These are phyloP conservation scores for Microbotryomycetes sp. DNA, from an alignment of 1,284 basidiomycete species.

Conservation along the genomic window DNA sequence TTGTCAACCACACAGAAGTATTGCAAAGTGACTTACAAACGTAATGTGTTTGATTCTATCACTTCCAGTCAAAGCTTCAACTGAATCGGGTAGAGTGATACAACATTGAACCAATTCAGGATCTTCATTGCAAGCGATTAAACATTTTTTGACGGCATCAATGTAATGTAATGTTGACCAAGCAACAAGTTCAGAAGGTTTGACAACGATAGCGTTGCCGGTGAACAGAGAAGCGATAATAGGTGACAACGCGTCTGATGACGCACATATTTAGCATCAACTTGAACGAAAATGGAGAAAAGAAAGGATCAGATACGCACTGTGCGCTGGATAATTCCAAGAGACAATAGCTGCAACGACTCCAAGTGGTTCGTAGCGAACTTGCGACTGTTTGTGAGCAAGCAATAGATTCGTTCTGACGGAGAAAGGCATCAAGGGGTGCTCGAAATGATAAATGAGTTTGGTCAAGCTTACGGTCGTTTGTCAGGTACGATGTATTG, in stretches of 20 bases:
- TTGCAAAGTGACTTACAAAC: constrained; percentile 39
- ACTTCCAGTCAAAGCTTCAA: constrained; percentile 71
- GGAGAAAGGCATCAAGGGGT: constrained; percentile 11
- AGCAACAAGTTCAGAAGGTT: constrained; percentile 74
- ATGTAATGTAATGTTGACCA: constrained; percentile 82
- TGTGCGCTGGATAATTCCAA: constrained; percentile 65
- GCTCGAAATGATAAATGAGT: constrained; percentile 34
- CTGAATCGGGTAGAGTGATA: constrained; percentile 81
- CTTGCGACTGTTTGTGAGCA: constrained; percentile 69
- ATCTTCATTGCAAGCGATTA: constrained; percentile 67
- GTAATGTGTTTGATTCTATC: constrained; percentile 63
- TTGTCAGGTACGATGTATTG: constrained; percentile 61
- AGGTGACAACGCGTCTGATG: constrained; percentile 83
- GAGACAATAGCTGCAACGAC: constrained; percentile 88
- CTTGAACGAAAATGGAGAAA: not conserved
- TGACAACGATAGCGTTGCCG: constrained; percentile 84
- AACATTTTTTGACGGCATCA: constrained; percentile 62
- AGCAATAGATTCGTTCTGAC: constrained; percentile 62
- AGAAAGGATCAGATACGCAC: constrained; percentile 47
- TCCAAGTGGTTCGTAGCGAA: constrained; percentile 87
- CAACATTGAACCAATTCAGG: constrained; percentile 78
- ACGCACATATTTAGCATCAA: not conserved
- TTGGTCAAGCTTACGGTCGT: constrained; percentile 47
- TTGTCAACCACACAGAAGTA: not conserved
- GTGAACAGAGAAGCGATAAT: constrained; percentile 83